Base-by-base conservation (phyloP, 352 stramenopile species). In the Pythium plurisporium region DNA sequence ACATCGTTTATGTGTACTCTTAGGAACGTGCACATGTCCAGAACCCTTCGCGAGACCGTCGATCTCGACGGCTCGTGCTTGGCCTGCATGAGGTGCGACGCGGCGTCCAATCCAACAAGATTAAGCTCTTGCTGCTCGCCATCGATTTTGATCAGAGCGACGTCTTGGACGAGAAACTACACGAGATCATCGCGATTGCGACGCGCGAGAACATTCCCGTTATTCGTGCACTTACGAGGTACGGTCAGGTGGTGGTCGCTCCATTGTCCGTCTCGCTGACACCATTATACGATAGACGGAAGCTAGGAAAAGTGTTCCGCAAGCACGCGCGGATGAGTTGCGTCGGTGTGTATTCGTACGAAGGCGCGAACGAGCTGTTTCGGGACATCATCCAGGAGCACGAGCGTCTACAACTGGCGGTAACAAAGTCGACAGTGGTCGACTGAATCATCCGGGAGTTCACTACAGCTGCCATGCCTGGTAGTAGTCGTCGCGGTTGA, bases 311-410 rank as follows among this genome's bases (percentile, higher is more conserved):
- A 55, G 79, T 89, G 1, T 37, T 99, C 10, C 86, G 89, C 19
- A 99, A 98, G 60, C 88, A 66, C 12, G 90, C 98, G 17, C 95
- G 97, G 36, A 82, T 98, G 25, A 97, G 89, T 56, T 96, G 95
- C 34, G 80, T 98, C 15, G 96, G 91, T 11, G 74, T 99, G 3
- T 97, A 98, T 76, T 97, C 89, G 33, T 76, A 94, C 15, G 91
- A 98, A 47, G 96, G 96, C n/a, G 96, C 93, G 2, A 85, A 97
- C 57, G 89, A 97, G 11, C 59, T 94, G n/a, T 95, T 76, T 48
- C 63, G 71, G 22, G 50, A 81, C 11, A 71, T 87, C 26, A 23
- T 84, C 1, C 12, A 36, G 7, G 59, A 65, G 36, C 40, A 47
- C 11, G 2, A 47, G 11, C 47, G 40, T 9, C 26, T 43, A 3